phyloP scores from a whole-genome alignment of 192 early-diverging fungal genomes.

The Nowakowskiella sp. region DNA sequence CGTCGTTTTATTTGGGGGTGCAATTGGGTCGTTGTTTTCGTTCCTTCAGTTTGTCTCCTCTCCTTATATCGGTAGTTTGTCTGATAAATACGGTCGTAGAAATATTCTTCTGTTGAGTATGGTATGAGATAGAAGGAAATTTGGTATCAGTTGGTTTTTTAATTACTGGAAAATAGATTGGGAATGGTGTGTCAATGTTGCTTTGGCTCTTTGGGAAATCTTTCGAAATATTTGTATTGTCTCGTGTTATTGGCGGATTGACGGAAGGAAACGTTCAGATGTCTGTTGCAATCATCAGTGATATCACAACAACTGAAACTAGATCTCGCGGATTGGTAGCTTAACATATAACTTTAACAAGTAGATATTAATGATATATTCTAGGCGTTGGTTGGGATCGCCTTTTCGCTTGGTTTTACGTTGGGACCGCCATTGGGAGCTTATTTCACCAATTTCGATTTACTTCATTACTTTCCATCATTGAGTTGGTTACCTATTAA shows the following conservation, averaged over 20 bases:
- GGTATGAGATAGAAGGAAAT: constrained; percentile 34
- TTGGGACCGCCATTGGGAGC: constrained; percentile 84
- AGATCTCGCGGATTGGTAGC: constrained; percentile 71
- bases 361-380: not conserved
- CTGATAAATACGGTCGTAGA: constrained; percentile 74
- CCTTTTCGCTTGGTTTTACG: constrained; percentile 94
- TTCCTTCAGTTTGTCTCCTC: constrained; percentile 83
- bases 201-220: constrained; percentile 85
- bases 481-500: constrained; percentile 46
- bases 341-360: not conserved
- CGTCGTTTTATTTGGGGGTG: constrained; percentile 84
- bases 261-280: constrained; percentile 98
- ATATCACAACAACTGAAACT: constrained; percentile 71
- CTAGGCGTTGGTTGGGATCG: constrained; percentile 89
- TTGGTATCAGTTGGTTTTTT: not conserved
- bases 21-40: constrained; percentile 87
- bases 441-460: constrained; percentile 39
- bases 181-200: constrained; percentile 79
- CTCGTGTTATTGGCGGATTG: constrained; percentile 83
- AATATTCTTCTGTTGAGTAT: constrained; percentile 77
- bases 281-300: constrained; percentile 89
- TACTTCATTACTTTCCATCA: constrained; percentile 32
- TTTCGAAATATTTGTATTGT: constrained; percentile 76
- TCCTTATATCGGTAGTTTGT: constrained; percentile 72
- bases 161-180: constrained; percentile 43